Base-by-base conservation (phyloP, 2,329 filamentous ascomycete genomes). In the Metarhizium anisopliae region DNA sequence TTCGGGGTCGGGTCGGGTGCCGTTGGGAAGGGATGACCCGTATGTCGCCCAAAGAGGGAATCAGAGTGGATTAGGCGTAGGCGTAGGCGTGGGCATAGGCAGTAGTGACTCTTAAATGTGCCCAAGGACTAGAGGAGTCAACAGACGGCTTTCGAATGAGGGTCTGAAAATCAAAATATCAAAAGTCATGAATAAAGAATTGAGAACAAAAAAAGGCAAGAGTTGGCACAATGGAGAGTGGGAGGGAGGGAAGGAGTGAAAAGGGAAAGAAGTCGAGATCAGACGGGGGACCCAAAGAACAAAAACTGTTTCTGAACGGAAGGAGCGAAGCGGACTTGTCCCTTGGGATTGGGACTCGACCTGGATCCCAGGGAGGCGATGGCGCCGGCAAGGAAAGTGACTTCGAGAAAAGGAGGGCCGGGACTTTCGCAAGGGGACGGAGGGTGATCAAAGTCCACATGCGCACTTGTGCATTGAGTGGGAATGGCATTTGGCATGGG, bases 301-400 rank as follows among this genome's bases (percentile, higher is more conserved):
- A 51, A 57, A 50, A 56, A 54, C 45, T 50, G 42, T 56, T 51
- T 35, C 45, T 25, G 53, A 50, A 59, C 51, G 55, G 56, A 58
- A 58, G 51, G 53, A 52, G 56, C 47, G 50, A 43, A 30, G 38
- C 38, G 38, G 38, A 40, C 38, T 40, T 40, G 38, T 40, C 38
- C 38, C 38, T 40, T 40, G 55, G 50, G 38, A 47, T 32, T 25
- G 43, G 53, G 25, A 38, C 20, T 13, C 6, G 14, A 43, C n/a
- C 16, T 25, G 32, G 50, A 16, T 36, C 10, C 20, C 30, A 25
- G 45, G 45, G 45, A 49, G 45, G 45, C 45, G 40, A 56, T 54
- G 56, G 56, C 51, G 43, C 51, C 51, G 43, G 53, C 51, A 52
- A 25, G 50, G 18, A 49, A 49, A 49, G 45, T 49, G 45, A 49